Evolutionary conservation across 169 alveolate species (phyloP), one percentile per base, ranked within the genome.

Genomic region (Plasmodium vinckei): DNA sequence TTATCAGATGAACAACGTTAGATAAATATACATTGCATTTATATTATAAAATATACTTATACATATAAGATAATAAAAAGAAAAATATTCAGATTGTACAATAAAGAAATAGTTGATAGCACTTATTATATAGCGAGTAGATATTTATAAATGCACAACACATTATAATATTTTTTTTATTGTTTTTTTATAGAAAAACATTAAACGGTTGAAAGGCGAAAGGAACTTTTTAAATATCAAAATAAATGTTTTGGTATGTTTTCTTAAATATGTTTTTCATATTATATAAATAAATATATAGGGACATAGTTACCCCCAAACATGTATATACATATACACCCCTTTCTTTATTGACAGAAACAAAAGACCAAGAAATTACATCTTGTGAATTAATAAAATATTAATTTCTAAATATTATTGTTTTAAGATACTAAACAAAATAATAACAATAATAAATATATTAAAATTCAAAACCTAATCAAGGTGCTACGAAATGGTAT

Each of bases 191-290:
- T 67, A 75, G 88, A 57, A 75, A 19, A 75, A 75, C 61, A 63
- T 25, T 3, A 64, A 75, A 51, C 7, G 46, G 19, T 57, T 75
- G 47, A 75, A 64, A 67, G 57, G 49, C n/a, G 77, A 75, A 75
- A 25, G 77, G 17, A 67, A 54, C 12, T 75, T 47, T 67, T 64
- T 75, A 75, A 63, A 47, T n/a, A 67, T 63, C 60, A 75, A 75
- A 69, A 75, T 56, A 44, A 64, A 67, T 56, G 77, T 75, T 65
- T 33, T 75, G 88, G 88, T 75, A 64, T 23, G 57, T 69, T 17
- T 44, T 17, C 42, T 33, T 33, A 33, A 33, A 33, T 33, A 33
- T 33, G 7, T 33, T 33, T 33, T 33, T 33, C 42, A 33, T 33
- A 33, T 33, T 54, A 15, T 42, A 46, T 39, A 15, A 57, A 23